A percentile compares a stretch with the other conserved stretches of the same genome.
Conservation (phyloP, 192 early-diverging fungal genomes). For the Geranomyces variabilis region DNA sequence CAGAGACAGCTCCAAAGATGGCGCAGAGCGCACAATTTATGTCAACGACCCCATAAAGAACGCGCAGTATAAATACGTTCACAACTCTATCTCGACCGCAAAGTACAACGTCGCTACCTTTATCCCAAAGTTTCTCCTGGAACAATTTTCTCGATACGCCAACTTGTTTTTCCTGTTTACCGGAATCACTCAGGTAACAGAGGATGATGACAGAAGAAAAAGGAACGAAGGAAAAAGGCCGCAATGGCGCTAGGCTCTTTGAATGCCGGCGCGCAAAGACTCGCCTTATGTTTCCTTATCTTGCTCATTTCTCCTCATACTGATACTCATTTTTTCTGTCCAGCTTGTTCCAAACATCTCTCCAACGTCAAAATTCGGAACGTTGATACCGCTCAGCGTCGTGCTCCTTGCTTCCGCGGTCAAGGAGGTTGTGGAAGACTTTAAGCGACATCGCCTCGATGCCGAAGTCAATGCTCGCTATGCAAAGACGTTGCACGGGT, state of each 20-base stretch:
- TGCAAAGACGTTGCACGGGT: slow-evolving; percentile 46
- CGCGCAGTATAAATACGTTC: slow-evolving; percentile 72
- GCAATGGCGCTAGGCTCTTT: no score
- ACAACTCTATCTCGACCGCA: slow-evolving; percentile 90
- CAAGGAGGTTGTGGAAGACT: slow-evolving; percentile 93
- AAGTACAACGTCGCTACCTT: slow-evolving; percentile 92
- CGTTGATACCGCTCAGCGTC: slow-evolving; percentile 78
- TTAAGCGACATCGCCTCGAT: slow-evolving; percentile 51
- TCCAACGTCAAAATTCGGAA: slow-evolving; percentile 89
- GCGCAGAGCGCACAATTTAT: slow-evolving; percentile 72
- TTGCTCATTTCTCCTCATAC: not conserved
- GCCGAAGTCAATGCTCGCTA: slow-evolving; percentile 48
- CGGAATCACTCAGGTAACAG: slow-evolving; percentile 68
- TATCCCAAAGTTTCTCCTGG: slow-evolving; percentile 89
- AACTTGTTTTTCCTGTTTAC: slow-evolving; percentile 97
- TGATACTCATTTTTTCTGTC: not conserved
- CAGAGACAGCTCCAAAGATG: not conserved
- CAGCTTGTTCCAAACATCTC: slow-evolving; percentile 93
- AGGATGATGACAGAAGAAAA: not conserved
- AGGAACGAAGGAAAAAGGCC: not conserved
- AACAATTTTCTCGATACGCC: slow-evolving; percentile 96
- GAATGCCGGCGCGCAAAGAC: no score
- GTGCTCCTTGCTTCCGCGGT: slow-evolving; percentile 87
- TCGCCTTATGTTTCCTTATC: not conserved
- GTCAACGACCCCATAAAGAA: slow-evolving; percentile 86